Percentiles rank a stretch among this genome's conserved stretches.
Conservation (phyloP, 306 rosid genomes). For the Quercus wislizeni region DNA sequence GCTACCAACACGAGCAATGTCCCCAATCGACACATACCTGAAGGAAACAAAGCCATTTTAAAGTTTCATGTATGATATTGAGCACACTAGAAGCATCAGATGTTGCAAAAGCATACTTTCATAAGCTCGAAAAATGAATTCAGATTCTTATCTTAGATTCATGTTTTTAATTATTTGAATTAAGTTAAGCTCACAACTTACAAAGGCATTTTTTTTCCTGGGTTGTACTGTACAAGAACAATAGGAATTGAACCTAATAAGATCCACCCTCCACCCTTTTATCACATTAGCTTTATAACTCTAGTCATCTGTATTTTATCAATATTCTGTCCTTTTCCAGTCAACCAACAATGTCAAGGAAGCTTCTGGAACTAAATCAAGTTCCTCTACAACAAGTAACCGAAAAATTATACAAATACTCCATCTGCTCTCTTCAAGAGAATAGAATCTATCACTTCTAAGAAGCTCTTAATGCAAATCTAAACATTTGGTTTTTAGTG, state of each 20-base stretch:
- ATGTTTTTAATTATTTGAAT: not conserved
- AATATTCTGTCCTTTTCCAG: not conserved
- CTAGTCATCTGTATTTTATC: not conserved
- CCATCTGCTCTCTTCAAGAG: not conserved
- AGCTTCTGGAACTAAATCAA: not conserved
- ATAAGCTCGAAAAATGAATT: not conserved
- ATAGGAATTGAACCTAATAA: not conserved
- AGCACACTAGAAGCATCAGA: not conserved
- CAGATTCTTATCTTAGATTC: not conserved
- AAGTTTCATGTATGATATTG: constrained; percentile 9
- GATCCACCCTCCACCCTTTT: not conserved
- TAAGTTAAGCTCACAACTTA: not conserved
- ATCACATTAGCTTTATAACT: not conserved
- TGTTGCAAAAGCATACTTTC: constrained; percentile 8
- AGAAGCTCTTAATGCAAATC: not conserved
- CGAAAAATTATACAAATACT: not conserved
- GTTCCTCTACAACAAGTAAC: not conserved
- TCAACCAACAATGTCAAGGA: not conserved
- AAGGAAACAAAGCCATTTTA: constrained; percentile 6
- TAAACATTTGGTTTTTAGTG: not conserved
- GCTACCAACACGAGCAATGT: constrained; percentile 80
- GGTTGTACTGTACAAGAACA: not conserved
- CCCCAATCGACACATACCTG: constrained; percentile 80
- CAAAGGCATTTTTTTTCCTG: not conserved
- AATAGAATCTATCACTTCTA: not conserved